Evolutionary conservation across 176 grass and related monocot species (phyloP), one percentile per base, ranked within the genome.

Genomic region (Lolium perenne): DNA sequence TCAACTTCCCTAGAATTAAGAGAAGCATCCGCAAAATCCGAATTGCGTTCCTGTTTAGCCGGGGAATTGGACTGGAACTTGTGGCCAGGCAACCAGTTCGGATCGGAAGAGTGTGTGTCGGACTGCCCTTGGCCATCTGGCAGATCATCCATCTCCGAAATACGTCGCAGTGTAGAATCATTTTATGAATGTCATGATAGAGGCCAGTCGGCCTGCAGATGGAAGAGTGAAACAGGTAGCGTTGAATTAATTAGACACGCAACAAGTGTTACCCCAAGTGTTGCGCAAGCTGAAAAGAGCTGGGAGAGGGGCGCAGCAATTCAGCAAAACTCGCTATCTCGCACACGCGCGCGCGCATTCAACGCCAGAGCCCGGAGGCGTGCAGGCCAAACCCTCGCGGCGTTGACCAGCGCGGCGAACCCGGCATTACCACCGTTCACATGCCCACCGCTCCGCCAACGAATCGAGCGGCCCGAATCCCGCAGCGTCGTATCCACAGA

Each of bases 71-170:
- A 87, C 71, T 83, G 82, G 71, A 89, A 84, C 80, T 94, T 91
- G 75, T 94, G 78, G 17, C 81, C 89, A 77, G 74, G 47, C 90
- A 86, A 79, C 88, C 88, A 90, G 84, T 82, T 88, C 45, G 57
- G 55, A 79, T 86, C 87, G 75, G 90, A 89, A 40, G 86, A 46
- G 64, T 72, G 86, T 82, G 92, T 53, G 40, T 95, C 79, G 46
- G 90, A 89, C 80, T 43, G 81, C 60, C 85, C 83, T 51, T 91
- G 82, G 85, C 89, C 91, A 79, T 71, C 80, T 67, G 87, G 90
- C 47, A 86, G 80, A 88, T 91, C 96, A 59, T 94, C 90, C 94
- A 97, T 97, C 92, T 88, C 85, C 89, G 82, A 75, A 71, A 82
- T 85, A 82, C 82, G 76, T 82, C 78, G 25, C 70, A 81, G 84